Percentiles rank a stretch among this genome's conserved stretches.
Evolutionary conservation across 495 filamentous ascomycete genomes (phyloP).

Genomic region (Lepraria neglecta): DNA sequence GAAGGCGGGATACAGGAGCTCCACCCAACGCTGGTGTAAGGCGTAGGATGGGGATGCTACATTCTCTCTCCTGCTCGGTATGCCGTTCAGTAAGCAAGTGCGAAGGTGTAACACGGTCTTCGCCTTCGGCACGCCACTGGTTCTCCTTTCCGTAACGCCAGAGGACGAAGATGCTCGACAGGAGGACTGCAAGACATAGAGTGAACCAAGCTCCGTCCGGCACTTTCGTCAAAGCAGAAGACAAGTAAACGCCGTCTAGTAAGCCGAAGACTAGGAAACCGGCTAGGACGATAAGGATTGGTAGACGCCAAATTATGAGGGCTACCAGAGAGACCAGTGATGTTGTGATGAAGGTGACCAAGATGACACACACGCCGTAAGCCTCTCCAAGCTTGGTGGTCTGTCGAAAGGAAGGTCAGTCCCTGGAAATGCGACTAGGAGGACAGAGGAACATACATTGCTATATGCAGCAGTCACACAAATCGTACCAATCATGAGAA

Average conservation of each 20-base stretch:
- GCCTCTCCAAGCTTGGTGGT: constrained; percentile 46
- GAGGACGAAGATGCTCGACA: constrained; percentile 56
- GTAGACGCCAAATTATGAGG: constrained; percentile 60
- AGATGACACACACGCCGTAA: constrained; percentile 63
- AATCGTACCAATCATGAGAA: constrained; percentile 69
- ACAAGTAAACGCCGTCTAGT: constrained; percentile 60
- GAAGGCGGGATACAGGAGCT: constrained; percentile 38
- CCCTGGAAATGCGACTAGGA: no score
- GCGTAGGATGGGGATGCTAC: constrained; percentile 14
- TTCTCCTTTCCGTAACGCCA: constrained; percentile 72
- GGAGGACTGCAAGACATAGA: constrained; percentile 51
- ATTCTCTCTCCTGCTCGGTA: background rate
- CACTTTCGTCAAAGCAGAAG: constrained; percentile 60
- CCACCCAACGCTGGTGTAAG: constrained; percentile 42
- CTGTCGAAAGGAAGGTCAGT: constrained; percentile 24
- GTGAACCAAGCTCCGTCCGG: constrained; percentile 73
- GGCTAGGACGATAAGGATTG: constrained; percentile 48
- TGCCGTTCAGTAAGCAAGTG: constrained; percentile 36
- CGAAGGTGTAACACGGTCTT: constrained; percentile 49
- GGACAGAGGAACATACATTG: constrained; percentile 44
- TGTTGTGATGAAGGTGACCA: constrained; percentile 69
- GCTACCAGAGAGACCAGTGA: constrained; percentile 62
- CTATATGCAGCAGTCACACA: constrained; percentile 66
- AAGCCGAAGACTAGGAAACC: constrained; percentile 57
- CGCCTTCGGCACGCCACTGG: constrained; percentile 62